phyloP scores from a whole-genome alignment of 1,139 yeast genomes.

The Saccharomyces hybrid region DNA sequence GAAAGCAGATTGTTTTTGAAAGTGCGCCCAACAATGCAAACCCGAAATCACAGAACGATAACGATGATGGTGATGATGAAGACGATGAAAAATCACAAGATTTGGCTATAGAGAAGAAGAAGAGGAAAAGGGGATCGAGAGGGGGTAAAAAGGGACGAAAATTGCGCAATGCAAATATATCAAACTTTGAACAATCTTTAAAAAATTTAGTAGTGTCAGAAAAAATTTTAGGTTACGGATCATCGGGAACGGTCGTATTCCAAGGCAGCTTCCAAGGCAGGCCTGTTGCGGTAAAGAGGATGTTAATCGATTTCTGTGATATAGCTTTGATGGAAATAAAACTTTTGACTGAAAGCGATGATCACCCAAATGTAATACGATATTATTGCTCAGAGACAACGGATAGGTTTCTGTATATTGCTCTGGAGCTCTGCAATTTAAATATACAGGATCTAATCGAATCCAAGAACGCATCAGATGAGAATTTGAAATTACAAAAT shows the following conservation, averaged over 20 bases:
- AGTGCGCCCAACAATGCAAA: neutral
- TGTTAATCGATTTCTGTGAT: constrained; percentile 88
- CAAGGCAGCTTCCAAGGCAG: constrained; percentile 85
- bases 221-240: constrained; percentile 81
- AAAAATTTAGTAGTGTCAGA: constrained; percentile 61
- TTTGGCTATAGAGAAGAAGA: constrained; percentile 31
- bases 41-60: neutral
- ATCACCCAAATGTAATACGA: constrained; percentile 89
- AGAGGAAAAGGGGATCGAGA: constrained; percentile 76
- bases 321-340: constrained; percentile 93
- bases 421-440: constrained; percentile 83
- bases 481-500: constrained; percentile 30
- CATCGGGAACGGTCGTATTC: constrained; percentile 93
- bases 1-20: neutral
- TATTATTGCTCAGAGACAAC: constrained; percentile 87
- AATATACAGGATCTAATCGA: constrained; percentile 81
- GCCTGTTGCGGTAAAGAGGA: constrained; percentile 91
- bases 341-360: constrained; percentile 85
- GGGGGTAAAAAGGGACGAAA: constrained; percentile 56
- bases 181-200: constrained; percentile 21
- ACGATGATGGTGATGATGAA: constrained; percentile 2
- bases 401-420: constrained; percentile 84
- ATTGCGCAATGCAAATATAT: constrained; percentile 8
- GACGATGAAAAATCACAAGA: constrained; percentile 1
- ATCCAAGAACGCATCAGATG: constrained; percentile 34